Evolutionary conservation across 192 early-diverging fungal species (phyloP).

Genomic region (Coemansia sp.): DNA sequence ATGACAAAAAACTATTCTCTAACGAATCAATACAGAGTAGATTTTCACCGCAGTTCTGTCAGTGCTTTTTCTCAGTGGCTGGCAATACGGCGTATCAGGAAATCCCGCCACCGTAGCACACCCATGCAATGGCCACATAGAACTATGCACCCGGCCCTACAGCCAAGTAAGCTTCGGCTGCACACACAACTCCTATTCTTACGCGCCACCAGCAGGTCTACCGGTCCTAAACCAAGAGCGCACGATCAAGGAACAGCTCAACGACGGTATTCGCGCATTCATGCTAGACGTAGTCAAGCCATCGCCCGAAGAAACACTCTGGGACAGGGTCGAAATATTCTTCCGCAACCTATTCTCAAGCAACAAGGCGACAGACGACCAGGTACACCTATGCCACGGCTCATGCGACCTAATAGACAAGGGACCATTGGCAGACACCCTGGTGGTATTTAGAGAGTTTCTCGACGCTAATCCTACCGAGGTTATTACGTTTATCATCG

Average conservation of each 20-base stretch:
- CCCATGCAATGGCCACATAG: constrained; percentile 65
- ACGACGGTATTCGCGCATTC: constrained; percentile 73
- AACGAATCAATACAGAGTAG: neutral
- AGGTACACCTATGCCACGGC: constrained; percentile 65
- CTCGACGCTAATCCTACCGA: constrained; percentile 70
- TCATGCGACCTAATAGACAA: constrained; percentile 66
- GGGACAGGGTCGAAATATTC: neutral
- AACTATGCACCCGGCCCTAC: constrained; percentile 65
- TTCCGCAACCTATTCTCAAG: neutral
- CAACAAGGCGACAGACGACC: neutral
- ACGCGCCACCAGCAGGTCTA: constrained; percentile 28
- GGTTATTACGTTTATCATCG: constrained; percentile 74
- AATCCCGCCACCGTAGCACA: neutral
- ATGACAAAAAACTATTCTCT: neutral
- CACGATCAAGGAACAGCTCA: constrained; percentile 63
- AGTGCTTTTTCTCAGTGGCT: neutral
- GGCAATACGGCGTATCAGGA: neutral
- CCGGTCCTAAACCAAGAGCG: constrained; percentile 64
- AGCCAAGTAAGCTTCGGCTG: constrained; percentile 63
- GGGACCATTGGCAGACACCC: constrained; percentile 55
- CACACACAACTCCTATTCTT: constrained; percentile 75
- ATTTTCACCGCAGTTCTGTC: neutral
- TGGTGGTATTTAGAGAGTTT: constrained; percentile 58
- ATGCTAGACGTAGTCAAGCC: constrained; percentile 62
- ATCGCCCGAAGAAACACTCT: neutral